Conservation (phyloP, 495 filamentous ascomycete genomes). For the Podospora tetraspora region DNA sequence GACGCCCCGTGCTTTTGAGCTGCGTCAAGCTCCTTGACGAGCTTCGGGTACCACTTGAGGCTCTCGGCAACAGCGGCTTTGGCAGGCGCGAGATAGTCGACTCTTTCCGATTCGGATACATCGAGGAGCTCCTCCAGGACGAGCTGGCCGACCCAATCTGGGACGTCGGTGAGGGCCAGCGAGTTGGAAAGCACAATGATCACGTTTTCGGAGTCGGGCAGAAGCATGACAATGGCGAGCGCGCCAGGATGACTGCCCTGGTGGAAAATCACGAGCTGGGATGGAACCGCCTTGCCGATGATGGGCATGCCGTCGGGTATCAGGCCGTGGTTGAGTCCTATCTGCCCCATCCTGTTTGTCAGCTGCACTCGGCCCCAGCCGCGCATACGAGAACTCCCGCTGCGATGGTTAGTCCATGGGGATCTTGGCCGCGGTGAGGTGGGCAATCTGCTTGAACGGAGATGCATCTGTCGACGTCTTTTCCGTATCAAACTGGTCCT, state of each 20-base stretch:
- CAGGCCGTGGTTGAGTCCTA: neutral
- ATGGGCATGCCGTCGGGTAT: neutral
- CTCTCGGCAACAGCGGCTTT: neutral
- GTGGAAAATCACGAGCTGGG: constrained; percentile 1
- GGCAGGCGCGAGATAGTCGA: neutral
- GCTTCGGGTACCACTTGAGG: neutral
- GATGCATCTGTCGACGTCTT: too few species aligned
- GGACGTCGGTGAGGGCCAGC: constrained; percentile 1
- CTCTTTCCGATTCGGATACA: neutral
- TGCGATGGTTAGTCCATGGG: neutral
- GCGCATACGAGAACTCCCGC: neutral
- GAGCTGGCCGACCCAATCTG: constrained; percentile 5
- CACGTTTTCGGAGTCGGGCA: neutral
- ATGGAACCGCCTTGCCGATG: constrained; percentile 8
- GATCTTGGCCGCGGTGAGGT: neutral
- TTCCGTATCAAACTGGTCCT: neutral
- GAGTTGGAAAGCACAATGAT: constrained; percentile 2
- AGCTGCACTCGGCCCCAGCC: constrained; percentile 8
- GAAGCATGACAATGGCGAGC: constrained; percentile 1
- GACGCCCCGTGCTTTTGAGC: neutral
- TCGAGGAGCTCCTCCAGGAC: constrained; percentile 1
- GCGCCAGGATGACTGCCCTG: constrained; percentile 7
- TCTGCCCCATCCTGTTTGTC: neutral
- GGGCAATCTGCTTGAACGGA: too few species aligned
- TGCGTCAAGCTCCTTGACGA: neutral